Evolutionary conservation across 2,329 filamentous ascomycete species (phyloP).

Genomic region (Aspergillus sp.): DNA sequence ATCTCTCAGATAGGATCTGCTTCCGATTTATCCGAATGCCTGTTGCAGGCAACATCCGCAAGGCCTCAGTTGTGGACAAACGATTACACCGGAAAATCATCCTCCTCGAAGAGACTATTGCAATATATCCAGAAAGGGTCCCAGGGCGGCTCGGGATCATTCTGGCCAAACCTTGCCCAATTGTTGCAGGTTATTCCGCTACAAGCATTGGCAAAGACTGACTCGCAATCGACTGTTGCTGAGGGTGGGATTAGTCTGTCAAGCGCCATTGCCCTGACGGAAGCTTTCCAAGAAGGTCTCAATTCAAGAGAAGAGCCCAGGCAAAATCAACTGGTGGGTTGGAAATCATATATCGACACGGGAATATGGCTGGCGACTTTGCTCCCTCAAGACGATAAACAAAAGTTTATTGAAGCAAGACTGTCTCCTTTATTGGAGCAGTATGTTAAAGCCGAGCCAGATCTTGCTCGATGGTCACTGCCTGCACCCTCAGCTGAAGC

Average conservation of each 20-base stretch:
- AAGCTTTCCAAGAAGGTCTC: conserved; percentile 66
- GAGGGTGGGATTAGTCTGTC: conserved; percentile 33
- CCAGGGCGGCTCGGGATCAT: conserved; percentile 66
- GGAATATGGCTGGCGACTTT: conserved; percentile 50
- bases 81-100: conserved; percentile 55
- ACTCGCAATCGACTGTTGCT: conserved; percentile 12
- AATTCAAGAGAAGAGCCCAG: conserved; percentile 69
- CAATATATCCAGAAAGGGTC: conserved; percentile 79
- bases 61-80: conserved; percentile 71
- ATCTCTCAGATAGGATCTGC: conserved; percentile 70
- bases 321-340: conserved; percentile 63
- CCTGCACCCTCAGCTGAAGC: conserved; percentile 33
- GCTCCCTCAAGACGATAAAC: conserved; percentile 44
- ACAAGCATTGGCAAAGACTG: conserved; percentile 37
- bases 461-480: conserved; percentile 49
- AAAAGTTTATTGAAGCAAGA: conserved; percentile 42
- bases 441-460: conserved; percentile 46
- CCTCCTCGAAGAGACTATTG: conserved; percentile 56
- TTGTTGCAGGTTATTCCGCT: conserved; percentile 56
- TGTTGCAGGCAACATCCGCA: conserved; percentile 61
- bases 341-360: conserved; percentile 68
- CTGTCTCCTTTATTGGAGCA: conserved; percentile 51
- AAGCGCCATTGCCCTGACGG: conserved; percentile 58
- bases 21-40: conserved; percentile 61
- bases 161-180: conserved; percentile 65